Evolutionary conservation across 768 basidiomycete genomes (phyloP).

Genomic region (Termitomyces sp.): DNA sequence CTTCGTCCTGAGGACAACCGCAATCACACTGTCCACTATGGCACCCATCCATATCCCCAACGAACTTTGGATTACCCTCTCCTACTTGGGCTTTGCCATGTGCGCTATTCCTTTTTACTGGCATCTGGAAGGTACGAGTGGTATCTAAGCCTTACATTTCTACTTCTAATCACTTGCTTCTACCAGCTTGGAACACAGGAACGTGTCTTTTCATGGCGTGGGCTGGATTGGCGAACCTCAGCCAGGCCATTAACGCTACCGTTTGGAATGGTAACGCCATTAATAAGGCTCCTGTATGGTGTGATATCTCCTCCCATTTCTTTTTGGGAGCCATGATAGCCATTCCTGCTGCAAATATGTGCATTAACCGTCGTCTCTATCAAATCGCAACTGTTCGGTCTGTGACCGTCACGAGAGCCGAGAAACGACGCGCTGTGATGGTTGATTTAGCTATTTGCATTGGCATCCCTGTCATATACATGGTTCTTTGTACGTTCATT

Average conservation of each 20-base stretch:
- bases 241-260: conserved; percentile 58
- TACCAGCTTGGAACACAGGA: conserved; percentile 23
- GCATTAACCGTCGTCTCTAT: conserved; percentile 63
- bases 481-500: conserved; percentile 11
- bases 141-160: not conserved
- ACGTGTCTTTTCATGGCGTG: conserved; percentile 72
- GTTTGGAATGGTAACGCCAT: conserved; percentile 61
- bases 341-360: conserved; percentile 48
- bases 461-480: conserved; percentile 43
- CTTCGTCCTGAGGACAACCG: conserved; percentile 12
- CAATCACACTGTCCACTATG: conserved; percentile 11
- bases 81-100: conserved; percentile 55
- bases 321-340: conserved; percentile 39
- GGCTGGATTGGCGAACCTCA: conserved; percentile 54
- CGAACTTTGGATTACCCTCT: conserved; percentile 38
- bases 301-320: conserved; percentile 50
- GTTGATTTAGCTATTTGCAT: conserved; percentile 48
- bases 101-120: conserved; percentile 58
- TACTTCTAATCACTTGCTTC: not conserved
- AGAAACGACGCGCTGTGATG: conserved; percentile 45
- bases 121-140: conserved; percentile 53
- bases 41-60: conserved; percentile 28
- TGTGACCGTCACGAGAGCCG: conserved; percentile 40
- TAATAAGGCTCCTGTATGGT: conserved; percentile 57
- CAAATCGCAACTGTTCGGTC: conserved; percentile 46